phyloP scores from a whole-genome alignment of 2,329 filamentous ascomycete species.

The Hymenoscyphus occultus region DNA sequence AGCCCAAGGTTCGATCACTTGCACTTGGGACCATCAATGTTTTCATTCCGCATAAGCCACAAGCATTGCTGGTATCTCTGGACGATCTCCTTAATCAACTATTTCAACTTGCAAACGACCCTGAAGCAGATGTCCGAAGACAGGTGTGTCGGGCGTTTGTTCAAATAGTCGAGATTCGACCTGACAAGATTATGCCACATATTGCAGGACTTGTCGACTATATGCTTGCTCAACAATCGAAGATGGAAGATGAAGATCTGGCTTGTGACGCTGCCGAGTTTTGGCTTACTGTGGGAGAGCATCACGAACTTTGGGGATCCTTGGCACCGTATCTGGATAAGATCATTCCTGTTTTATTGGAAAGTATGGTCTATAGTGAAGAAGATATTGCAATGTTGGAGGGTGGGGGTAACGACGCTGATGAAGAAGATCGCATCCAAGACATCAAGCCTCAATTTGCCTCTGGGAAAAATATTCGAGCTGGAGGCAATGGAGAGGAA shows the following conservation, averaged over 20 bases:
- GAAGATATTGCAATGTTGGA: slow-evolving; percentile 87
- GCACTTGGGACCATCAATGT: slow-evolving; percentile 86
- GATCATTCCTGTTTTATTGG: slow-evolving; percentile 85
- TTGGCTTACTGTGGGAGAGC: slow-evolving; percentile 91
- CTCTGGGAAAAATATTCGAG: slow-evolving; percentile 55
- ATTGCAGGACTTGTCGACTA: slow-evolving; percentile 88
- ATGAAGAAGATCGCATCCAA: slow-evolving; percentile 83
- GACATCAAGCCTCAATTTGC: slow-evolving; percentile 94
- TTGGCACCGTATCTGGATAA: slow-evolving; percentile 75
- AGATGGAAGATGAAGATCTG: slow-evolving; percentile 77
- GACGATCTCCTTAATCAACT: slow-evolving; percentile 79
- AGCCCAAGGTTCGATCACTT: slow-evolving; percentile 73
- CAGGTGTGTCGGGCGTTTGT: slow-evolving; percentile 94
- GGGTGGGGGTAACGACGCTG: slow-evolving; percentile 82
- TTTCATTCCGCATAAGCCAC: slow-evolving; percentile 81
- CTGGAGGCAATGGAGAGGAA: slow-evolving; percentile 43
- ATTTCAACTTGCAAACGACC: slow-evolving; percentile 76
- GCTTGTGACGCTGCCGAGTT: slow-evolving; percentile 96
- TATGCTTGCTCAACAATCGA: slow-evolving; percentile 84
- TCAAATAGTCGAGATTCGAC: slow-evolving; percentile 83
- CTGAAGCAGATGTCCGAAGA: slow-evolving; percentile 76
- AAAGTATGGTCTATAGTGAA: slow-evolving; percentile 95
- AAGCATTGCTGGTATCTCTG: slow-evolving; percentile 76
- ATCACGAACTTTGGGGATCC: slow-evolving; percentile 72
- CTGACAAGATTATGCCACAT: slow-evolving; percentile 87